These are phyloP conservation scores for Otatea glauca DNA, from an alignment of 176 grass and related monocot genomes.

Conservation along the genomic window DNA sequence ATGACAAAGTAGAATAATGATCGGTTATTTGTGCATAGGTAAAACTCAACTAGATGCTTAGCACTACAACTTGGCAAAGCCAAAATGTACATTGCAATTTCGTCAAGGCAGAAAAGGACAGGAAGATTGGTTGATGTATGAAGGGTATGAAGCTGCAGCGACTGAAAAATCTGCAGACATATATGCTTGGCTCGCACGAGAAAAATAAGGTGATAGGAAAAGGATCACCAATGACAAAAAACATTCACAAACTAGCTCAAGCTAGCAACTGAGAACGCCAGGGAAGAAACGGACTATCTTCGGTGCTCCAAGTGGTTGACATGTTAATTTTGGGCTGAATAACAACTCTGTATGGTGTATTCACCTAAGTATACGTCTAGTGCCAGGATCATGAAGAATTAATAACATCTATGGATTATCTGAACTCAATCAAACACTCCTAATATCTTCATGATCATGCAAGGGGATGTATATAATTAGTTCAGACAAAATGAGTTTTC, in stretches of 20 bases:
- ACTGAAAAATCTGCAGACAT: constrained; percentile 20
- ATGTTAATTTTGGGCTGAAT: not conserved
- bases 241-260: not conserved
- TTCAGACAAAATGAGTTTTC: not conserved
- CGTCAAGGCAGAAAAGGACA: not conserved
- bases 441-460: not conserved
- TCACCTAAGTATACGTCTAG: not conserved
- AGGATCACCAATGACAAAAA: not conserved
- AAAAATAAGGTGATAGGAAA: not conserved
- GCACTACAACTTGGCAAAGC: not conserved
- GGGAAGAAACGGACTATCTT: not conserved
- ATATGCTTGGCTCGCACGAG: not conserved
- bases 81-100: not conserved
- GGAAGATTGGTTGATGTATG: constrained; percentile 19
- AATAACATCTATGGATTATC: not conserved
- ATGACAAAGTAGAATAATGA: not conserved
- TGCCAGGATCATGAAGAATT: not conserved
- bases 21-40: not conserved
- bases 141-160: not conserved
- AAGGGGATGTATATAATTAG: not conserved
- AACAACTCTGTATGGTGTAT: not conserved
- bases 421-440: not conserved
- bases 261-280: not conserved
- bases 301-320: not conserved
- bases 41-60: not conserved